Evolutionary conservation across 306 rosid species (phyloP), one percentile per base, ranked within the genome.

Genomic region (Prunus mume): DNA sequence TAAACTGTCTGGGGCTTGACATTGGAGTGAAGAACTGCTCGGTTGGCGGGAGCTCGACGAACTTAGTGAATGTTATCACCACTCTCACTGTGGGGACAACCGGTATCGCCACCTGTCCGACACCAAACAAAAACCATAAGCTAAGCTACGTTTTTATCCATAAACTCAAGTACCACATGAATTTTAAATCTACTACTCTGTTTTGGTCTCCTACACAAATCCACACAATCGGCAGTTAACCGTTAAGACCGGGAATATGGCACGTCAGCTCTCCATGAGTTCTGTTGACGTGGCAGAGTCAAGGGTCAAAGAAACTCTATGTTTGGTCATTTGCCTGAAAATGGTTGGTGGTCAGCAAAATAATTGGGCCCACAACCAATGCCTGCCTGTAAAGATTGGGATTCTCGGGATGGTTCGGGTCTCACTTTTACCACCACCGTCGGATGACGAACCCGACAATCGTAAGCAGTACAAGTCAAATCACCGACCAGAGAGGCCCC

Each of bases 61-160:
- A 92, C 90, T 95, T 95, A 3, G 98, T 95, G 85, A 95, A 95
- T 12, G 98, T 92, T 76, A 95, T 88, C 81, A 95, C 96, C 55
- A 94, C 98, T 69, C 95, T 92, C 83, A 94, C 98, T 0, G 98
- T 95, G 19, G 97, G 97, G 76, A 95, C 97, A 84, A 90, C 97
- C 24, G 98, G 97, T 17, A 95, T 95, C 9, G 96, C 98, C 72
- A 95, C 82, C 98, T 90, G 91, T 82, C 12, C 71, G 5, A 5
- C 86, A 76, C 82, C 57, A 71, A 6, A 66, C 38, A 32, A 17
- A 71, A 30, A 51, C 66, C 72, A 54, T 71, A 45, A 1, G 45
- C 75, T 1, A 60, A 5, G 14, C 20, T 13, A 6, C 1, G 45
- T 5, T 20, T 5, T 20, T 1, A 6, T 56, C 12, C 62, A 60